Conservation (phyloP, 805 yeast species). For the Blastobotrys attinorum region DNA sequence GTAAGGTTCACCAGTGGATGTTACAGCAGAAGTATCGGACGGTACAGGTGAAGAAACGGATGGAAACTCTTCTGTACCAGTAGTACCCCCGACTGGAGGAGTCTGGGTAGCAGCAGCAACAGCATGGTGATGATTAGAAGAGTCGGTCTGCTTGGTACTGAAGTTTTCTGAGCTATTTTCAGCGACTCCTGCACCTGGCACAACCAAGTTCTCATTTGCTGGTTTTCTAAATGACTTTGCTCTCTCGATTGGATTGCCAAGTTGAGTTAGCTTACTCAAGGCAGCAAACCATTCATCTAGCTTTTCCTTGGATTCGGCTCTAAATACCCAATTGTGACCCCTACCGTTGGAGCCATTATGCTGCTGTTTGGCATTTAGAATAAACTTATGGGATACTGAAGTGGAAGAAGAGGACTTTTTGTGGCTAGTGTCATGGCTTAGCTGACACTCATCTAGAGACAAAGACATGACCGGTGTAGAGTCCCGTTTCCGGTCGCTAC, state of each 20-base stretch:
- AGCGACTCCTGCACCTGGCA: not conserved
- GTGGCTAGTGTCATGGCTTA: slow-evolving; percentile 79
- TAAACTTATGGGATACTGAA: slow-evolving; percentile 48
- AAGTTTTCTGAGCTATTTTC: too few species aligned
- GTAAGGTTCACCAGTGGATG: slow-evolving; percentile 22
- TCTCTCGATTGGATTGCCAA: slow-evolving; percentile 44
- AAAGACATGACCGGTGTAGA: slow-evolving; percentile 77
- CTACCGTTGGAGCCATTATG: slow-evolving; percentile 32
- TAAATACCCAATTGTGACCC: slow-evolving; percentile 91
- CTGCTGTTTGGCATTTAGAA: slow-evolving; percentile 68
- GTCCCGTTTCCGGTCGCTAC: slow-evolving; percentile 74
- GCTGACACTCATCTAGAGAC: slow-evolving; percentile 67
- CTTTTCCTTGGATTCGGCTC: slow-evolving; percentile 71
- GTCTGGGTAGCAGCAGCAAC: not conserved
- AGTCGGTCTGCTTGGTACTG: not conserved
- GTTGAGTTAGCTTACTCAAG: slow-evolving; percentile 55
- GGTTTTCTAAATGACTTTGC: slow-evolving; percentile 5
- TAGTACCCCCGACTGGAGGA: not conserved
- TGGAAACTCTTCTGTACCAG: not conserved
- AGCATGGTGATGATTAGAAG: not conserved
- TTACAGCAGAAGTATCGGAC: slow-evolving; percentile 21
- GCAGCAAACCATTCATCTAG: slow-evolving; percentile 86
- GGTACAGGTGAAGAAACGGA: slow-evolving; percentile 15
- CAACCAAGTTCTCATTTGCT: slow-evolving; percentile 1
- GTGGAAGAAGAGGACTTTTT: slow-evolving; percentile 52